Conservation (phyloP, 1,284 basidiomycete species). For the Sanguinoderma infundibulare region DNA sequence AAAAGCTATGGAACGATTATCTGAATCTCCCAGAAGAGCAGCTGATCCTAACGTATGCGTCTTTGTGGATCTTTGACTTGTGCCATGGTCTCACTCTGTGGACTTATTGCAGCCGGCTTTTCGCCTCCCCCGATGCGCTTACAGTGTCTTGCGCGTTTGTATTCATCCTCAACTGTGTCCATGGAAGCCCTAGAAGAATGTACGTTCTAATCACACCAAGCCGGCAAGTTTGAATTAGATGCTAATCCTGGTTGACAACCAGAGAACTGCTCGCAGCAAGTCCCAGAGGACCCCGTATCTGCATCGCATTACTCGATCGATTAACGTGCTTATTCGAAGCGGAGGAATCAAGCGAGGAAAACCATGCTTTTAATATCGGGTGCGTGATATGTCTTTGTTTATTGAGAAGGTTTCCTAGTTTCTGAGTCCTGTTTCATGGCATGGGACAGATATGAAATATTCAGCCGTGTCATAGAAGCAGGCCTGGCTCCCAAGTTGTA, state of each 20-base stretch:
- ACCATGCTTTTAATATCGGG: slow-evolving; percentile 78
- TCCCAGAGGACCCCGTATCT: slow-evolving; percentile 61
- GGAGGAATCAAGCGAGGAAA: slow-evolving; percentile 61
- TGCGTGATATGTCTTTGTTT: slow-evolving; percentile 35
- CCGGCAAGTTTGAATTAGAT: not conserved
- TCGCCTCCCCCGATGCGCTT: slow-evolving; percentile 68
- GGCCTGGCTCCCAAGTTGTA: slow-evolving; percentile 41
- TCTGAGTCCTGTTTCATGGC: too few relatives aligned
- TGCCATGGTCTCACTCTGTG: slow-evolving; percentile 5
- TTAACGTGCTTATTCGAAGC: slow-evolving; percentile 70
- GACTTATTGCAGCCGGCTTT: slow-evolving; percentile 61
- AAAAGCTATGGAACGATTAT: slow-evolving; percentile 65
- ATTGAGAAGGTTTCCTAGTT: too few relatives aligned
- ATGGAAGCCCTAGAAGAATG: slow-evolving; percentile 58
- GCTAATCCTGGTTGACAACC: slow-evolving; percentile 1
- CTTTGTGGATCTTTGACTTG: not conserved
- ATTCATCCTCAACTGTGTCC: slow-evolving; percentile 74
- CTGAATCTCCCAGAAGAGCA: slow-evolving; percentile 72
- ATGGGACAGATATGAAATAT: slow-evolving; percentile 47
- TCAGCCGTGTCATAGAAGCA: slow-evolving; percentile 42
- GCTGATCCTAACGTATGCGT: slow-evolving; percentile 69
- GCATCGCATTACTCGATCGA: slow-evolving; percentile 63
- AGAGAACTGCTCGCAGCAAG: slow-evolving; percentile 57
- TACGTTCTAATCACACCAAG: slow-evolving; percentile 41
- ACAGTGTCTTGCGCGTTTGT: slow-evolving; percentile 69